phyloP scores from a whole-genome alignment of 2,329 filamentous ascomycete species.

The Mycosphaerella arachidis region DNA sequence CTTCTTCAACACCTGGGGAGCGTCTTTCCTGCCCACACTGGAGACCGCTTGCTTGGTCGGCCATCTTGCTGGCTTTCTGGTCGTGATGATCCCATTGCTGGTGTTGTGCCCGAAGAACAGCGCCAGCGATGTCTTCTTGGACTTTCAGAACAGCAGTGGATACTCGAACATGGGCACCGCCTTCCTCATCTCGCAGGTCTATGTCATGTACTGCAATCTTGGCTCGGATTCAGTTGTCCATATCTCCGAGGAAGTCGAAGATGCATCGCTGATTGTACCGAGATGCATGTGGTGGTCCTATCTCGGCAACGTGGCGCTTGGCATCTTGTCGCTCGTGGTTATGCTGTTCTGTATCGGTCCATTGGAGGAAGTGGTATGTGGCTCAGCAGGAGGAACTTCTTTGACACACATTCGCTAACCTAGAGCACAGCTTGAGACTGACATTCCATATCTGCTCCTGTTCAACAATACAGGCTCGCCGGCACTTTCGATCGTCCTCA shows the following conservation, averaged over 20 bases:
- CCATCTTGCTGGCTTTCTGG: slow-evolving; percentile 31
- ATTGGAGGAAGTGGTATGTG: slow-evolving; percentile 24
- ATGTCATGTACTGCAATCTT: slow-evolving; percentile 26
- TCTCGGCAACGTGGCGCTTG: slow-evolving; percentile 20
- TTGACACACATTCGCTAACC: neutral
- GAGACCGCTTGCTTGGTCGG: slow-evolving; percentile 36
- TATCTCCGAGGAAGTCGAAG: slow-evolving; percentile 33
- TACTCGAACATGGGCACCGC: slow-evolving; percentile 29
- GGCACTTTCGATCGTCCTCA: slow-evolving; percentile 23
- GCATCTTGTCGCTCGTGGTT: slow-evolving; percentile 23
- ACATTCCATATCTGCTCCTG: slow-evolving; percentile 25
- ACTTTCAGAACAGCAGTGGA: slow-evolving; percentile 27
- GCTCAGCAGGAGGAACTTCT: too few relatives aligned
- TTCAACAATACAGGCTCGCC: slow-evolving; percentile 26
- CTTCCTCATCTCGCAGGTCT: slow-evolving; percentile 29
- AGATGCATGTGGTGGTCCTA: slow-evolving; percentile 28
- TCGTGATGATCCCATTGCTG: slow-evolving; percentile 30
- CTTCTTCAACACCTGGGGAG: slow-evolving; percentile 29
- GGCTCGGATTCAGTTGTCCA: slow-evolving; percentile 30
- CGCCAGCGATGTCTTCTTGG: slow-evolving; percentile 30
- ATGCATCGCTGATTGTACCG: slow-evolving; percentile 31
- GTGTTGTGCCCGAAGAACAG: slow-evolving; percentile 31
- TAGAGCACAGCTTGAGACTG: slow-evolving; percentile 10
- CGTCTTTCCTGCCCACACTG: slow-evolving; percentile 30
- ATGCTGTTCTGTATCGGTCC: slow-evolving; percentile 32